Evolutionary conservation across 345 rosid species (phyloP).

Genomic region (Schrenkiella parvula): DNA sequence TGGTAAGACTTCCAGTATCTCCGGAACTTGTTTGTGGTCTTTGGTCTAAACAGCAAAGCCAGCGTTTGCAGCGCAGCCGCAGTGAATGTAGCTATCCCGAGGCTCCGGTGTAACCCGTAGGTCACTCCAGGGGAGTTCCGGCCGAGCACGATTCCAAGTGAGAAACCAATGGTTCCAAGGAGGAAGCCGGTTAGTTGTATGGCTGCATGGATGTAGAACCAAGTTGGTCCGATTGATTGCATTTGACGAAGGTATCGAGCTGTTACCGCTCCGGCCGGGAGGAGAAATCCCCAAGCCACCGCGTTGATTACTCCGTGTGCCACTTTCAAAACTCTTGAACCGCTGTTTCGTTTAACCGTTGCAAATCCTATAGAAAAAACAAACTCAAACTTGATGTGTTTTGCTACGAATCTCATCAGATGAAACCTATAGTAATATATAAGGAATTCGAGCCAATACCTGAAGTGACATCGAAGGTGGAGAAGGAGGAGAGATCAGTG

Average conservation of each 20-base stretch:
- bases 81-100: conserved; percentile 65
- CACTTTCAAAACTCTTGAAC: conserved; percentile 39
- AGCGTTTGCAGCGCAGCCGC: conserved; percentile 67
- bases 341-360: conserved; percentile 29
- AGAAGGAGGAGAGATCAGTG: conserved; percentile 68
- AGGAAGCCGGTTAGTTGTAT: conserved; percentile 54
- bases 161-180: conserved; percentile 70
- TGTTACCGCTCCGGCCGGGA: conserved; percentile 62
- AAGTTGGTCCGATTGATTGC: conserved; percentile 64
- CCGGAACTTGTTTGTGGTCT: conserved; percentile 77
- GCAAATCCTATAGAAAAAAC: conserved; percentile 16
- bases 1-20: conserved; percentile 97
- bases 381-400: not conserved
- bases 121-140: conserved; percentile 60
- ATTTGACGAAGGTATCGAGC: conserved; percentile 77
- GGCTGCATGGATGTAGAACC: conserved; percentile 86
- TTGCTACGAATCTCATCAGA: not conserved
- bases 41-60: conserved; percentile 80
- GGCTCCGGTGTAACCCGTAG: conserved; percentile 69
- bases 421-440: not conserved
- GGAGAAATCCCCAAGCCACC: conserved; percentile 69
- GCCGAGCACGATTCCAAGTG: conserved; percentile 70
- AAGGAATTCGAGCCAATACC: conserved; percentile 19
- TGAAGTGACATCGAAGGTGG: conserved; percentile 71
- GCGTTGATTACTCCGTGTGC: conserved; percentile 67